phyloP scores from a whole-genome alignment of 208 protist genomes.

The Trypanosoma lewisi region DNA sequence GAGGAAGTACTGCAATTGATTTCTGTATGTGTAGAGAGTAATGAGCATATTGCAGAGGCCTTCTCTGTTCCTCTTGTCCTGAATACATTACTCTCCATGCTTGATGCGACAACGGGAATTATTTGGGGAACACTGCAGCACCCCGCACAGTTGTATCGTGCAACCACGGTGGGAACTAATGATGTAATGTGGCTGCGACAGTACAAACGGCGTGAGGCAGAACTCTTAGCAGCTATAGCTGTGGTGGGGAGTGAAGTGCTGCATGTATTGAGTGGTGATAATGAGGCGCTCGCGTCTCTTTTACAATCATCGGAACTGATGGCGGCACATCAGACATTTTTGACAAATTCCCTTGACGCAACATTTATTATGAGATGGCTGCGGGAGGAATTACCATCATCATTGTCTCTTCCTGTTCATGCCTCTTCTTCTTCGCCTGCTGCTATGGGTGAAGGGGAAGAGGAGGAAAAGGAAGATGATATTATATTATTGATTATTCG shows the following conservation, averaged over 20 bases:
- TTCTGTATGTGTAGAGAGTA: slow-evolving; percentile 48
- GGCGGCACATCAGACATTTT: slow-evolving; percentile 48
- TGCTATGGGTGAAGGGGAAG: background rate
- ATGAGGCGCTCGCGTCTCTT: slow-evolving; percentile 30
- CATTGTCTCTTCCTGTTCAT: slow-evolving; percentile 5
- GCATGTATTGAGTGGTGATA: slow-evolving; percentile 55
- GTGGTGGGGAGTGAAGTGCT: slow-evolving; percentile 44
- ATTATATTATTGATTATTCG: background rate
- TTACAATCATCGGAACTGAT: slow-evolving; percentile 25
- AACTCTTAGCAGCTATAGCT: slow-evolving; percentile 40
- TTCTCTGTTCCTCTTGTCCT: slow-evolving; percentile 30
- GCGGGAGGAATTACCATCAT: slow-evolving; percentile 18
- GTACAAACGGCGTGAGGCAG: slow-evolving; percentile 44
- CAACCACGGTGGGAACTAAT: background rate
- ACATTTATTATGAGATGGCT: slow-evolving; percentile 33
- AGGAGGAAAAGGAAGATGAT: background rate
- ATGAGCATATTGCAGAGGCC: slow-evolving; percentile 38
- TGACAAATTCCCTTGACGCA: slow-evolving; percentile 45
- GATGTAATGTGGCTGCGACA: slow-evolving; percentile 28
- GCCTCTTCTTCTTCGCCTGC: background rate
- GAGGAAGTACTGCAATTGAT: slow-evolving; percentile 60
- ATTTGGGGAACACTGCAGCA: slow-evolving; percentile 44
- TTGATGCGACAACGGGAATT: slow-evolving; percentile 28
- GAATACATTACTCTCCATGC: slow-evolving; percentile 33
- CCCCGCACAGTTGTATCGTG: slow-evolving; percentile 18